Base-by-base conservation (phyloP, 2,329 filamentous ascomycete genomes). In the Ilyonectria destructans region DNA sequence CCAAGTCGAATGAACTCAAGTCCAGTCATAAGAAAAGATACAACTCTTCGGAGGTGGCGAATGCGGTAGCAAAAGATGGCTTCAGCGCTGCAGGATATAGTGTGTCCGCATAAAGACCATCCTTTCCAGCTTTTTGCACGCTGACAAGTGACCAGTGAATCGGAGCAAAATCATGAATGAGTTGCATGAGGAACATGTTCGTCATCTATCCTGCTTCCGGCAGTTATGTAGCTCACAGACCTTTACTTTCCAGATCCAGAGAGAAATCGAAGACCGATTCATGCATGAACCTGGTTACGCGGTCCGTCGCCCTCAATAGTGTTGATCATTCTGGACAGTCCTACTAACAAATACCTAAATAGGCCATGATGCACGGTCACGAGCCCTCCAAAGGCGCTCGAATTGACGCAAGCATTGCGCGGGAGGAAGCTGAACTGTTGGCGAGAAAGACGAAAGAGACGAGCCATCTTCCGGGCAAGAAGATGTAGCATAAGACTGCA, bases 21-120 rank as follows among this genome's bases (percentile, higher is more conserved):
- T 56, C 52, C 52, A 56, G 31, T 33, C 52, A 56, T 56, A 33
- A 56, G 33, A 33, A 56, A 56, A 56, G 52, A 56, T 56, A 56
- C 52, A 56, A 56, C n/a, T 33, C 52, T 26, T 56, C 52, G n/a
- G 52, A 56, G 33, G 52, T 56, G 33, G 52, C 52, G 19, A 56
- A 21, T 40, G 31, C 52, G n/a, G 52, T 56, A 56, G 52, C 52
- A 33, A 56, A 33, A 56, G 52, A 56, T 56, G 52, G 52, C 33
- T 56, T 56, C 52, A 56, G 40, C n/a, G 52, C 19, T 33, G 52
- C 52, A 56, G 52, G 52, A 56, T 56, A 56, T 33, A 56, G 52
- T 56, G 52, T 33, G 52, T 40, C 33, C 33, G 31, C 31, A 40
- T 33, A 52, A 31, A 40, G 31, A 23, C 52, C 31, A 56, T 40